Conservation (phyloP, 2,329 filamentous ascomycete species). For the Sporothrix pallida region DNA sequence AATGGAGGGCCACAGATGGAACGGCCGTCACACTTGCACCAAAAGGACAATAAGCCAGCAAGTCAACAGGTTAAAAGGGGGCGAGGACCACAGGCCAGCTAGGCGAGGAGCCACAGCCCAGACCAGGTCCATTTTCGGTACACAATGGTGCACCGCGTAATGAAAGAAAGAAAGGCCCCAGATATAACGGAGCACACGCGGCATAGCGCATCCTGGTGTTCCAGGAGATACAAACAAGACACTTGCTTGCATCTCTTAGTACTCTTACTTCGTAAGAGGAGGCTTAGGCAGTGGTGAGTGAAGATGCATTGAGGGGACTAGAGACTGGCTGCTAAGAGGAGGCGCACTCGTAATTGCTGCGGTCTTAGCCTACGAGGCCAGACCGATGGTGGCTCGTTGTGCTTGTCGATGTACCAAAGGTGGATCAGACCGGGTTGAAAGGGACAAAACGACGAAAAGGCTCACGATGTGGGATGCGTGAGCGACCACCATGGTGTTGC, state of each 20-base stretch:
- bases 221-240: not conserved
- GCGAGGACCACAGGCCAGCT: not conserved
- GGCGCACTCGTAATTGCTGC: not conserved
- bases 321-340: not conserved
- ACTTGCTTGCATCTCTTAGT: not conserved
- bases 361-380: conserved; percentile 38
- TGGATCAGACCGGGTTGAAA: conserved; percentile 39
- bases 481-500: not conserved
- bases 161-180: not conserved
- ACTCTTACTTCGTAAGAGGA: not conserved
- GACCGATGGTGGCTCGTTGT: conserved; percentile 23
- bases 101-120: conserved; percentile 21
- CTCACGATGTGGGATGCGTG: conserved; percentile 34
- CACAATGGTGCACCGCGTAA: conserved; percentile 15
- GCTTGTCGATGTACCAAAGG: conserved; percentile 29
- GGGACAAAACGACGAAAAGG: conserved; percentile 6
- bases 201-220: not conserved
- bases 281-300: too few species aligned
- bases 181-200: not conserved
- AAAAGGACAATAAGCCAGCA: too few species aligned
- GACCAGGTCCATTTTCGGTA: conserved; percentile 26
- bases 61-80: not conserved
- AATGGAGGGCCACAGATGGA: not conserved
- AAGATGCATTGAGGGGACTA: not conserved
- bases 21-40: not conserved